These are phyloP conservation scores for Dipteronia sinensis DNA, from an alignment of 345 rosid genomes.

Conservation along the genomic window DNA sequence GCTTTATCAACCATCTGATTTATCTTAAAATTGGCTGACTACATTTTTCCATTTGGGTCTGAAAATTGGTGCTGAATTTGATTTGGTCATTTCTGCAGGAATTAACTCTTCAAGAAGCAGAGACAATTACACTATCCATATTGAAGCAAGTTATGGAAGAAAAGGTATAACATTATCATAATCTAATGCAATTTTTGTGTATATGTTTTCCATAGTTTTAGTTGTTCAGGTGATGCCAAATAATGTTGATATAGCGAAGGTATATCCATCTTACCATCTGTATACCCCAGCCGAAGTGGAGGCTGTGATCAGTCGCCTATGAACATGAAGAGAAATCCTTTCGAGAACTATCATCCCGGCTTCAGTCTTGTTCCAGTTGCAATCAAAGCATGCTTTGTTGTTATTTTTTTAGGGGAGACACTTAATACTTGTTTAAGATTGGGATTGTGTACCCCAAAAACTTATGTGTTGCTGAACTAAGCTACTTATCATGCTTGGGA, in stretches of 20 bases:
- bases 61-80: background rate
- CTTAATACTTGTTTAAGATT: conserved; percentile 21
- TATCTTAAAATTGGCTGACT: background rate
- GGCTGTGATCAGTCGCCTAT: conserved; percentile 81
- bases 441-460: conserved; percentile 10
- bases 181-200: background rate
- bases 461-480: conserved; percentile 10
- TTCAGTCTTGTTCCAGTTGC: background rate
- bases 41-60: background rate
- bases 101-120: conserved; percentile 81
- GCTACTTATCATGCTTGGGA: background rate
- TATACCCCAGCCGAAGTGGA: conserved; percentile 94
- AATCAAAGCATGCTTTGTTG: conserved; percentile 1
- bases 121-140: conserved; percentile 83
- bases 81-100: conserved; percentile 45
- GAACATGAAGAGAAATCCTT: conserved; percentile 22
- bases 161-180: conserved; percentile 48
- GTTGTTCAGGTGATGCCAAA: conserved; percentile 77
- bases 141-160: conserved; percentile 99
- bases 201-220: no score
- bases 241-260: conserved; percentile 92
- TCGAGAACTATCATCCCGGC: background rate
- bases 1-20: background rate
- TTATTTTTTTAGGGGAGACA: conserved; percentile 13
- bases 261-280: conserved; percentile 82